Conservation (phyloP, 306 rosid species). For the Lotus japonicus region DNA sequence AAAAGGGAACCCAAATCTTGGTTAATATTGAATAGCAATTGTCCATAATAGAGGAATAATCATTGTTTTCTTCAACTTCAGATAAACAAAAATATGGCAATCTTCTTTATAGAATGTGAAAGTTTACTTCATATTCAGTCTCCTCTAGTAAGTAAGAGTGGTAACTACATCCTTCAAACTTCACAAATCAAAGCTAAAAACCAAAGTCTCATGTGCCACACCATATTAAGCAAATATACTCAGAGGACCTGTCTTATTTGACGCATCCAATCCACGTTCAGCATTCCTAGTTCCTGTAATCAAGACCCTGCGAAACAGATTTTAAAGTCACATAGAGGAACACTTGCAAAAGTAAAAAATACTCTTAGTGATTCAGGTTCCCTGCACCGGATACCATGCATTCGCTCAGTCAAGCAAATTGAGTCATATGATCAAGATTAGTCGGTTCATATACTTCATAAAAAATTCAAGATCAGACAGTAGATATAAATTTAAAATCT, state of each 20-base stretch:
- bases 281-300: slow-evolving; percentile 52
- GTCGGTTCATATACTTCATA: no score
- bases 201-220: slow-evolving; percentile 16
- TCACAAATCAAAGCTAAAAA: background rate
- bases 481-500: no score
- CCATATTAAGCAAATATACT: slow-evolving; percentile 59
- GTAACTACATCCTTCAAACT: slow-evolving; percentile 22
- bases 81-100: slow-evolving; percentile 24
- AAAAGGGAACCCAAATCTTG: slow-evolving; percentile 5
- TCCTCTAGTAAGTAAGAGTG: slow-evolving; percentile 21
- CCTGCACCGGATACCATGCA: no score
- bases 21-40: background rate
- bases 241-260: slow-evolving; percentile 71
- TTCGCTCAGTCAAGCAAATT: no score
- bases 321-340: background rate
- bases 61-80: slow-evolving; percentile 14
- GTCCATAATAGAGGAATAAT: background rate
- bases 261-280: slow-evolving; percentile 64
- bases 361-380: no score
- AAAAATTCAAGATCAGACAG: no score
- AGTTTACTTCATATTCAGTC: slow-evolving; percentile 10
- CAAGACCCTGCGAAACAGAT: slow-evolving; percentile 45
- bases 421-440: no score
- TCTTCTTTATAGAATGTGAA: slow-evolving; percentile 9
- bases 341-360: no score